Evolutionary conservation across 257 asterid species (phyloP).

Genomic region (Cinchona pubescens): DNA sequence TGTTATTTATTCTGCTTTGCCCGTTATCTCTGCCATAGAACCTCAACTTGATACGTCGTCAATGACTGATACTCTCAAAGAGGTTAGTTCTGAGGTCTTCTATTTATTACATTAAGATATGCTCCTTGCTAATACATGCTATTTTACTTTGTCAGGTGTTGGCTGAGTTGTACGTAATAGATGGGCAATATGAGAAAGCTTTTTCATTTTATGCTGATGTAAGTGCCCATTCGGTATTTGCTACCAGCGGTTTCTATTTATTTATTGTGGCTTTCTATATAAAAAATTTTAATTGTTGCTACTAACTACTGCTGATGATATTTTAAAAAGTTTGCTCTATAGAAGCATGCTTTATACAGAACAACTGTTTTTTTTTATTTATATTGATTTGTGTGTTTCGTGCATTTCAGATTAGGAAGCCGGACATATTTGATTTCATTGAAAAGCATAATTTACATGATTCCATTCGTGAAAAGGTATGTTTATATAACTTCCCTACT

Average conservation of each 20-base stretch:
- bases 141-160: constrained; percentile 57
- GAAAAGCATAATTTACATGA: constrained; percentile 91
- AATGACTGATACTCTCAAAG: constrained; percentile 73
- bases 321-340: background rate
- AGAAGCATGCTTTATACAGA: constrained; percentile 18
- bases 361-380: constrained; percentile 12
- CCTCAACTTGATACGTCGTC: constrained; percentile 89
- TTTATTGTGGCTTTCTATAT: background rate
- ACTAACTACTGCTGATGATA: background rate
- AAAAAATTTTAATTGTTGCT: background rate
- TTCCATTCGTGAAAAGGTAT: constrained; percentile 77
- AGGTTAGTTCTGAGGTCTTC: constrained; percentile 47
- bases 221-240: constrained; percentile 32
- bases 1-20: constrained; percentile 70
- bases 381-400: constrained; percentile 20
- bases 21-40: constrained; percentile 90
- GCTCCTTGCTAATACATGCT: constrained; percentile 12
- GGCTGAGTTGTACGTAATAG: constrained; percentile 82
- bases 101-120: constrained; percentile 8
- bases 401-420: constrained; percentile 76
- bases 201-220: constrained; percentile 92
- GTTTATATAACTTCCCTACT: background rate
- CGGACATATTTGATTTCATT: constrained; percentile 82
- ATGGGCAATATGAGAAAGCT: constrained; percentile 88
- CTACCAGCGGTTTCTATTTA: background rate